A percentile compares a stretch with the other conserved stretches of the same genome.
These are phyloP conservation scores for Citrus glauca DNA, from an alignment of 345 rosid species.

Conservation along the genomic window DNA sequence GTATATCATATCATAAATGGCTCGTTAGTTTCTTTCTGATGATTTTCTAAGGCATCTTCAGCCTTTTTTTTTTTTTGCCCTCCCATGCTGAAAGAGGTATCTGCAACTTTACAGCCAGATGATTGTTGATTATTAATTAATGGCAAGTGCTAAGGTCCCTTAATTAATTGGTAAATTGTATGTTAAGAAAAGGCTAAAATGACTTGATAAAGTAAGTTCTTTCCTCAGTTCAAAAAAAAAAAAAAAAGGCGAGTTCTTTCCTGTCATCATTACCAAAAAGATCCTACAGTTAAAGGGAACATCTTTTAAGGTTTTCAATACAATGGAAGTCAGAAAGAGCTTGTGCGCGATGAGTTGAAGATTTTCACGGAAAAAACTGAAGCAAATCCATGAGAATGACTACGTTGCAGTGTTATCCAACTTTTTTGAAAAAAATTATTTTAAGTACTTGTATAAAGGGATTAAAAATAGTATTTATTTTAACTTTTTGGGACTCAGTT, in stretches of 20 bases:
- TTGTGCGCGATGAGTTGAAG: background rate
- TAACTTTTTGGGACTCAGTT: too few relatives aligned
- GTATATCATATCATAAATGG: background rate
- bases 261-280: slow-evolving; percentile 22
- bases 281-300: slow-evolving; percentile 2
- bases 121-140: background rate
- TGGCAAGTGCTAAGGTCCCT: too few relatives aligned
- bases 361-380: background rate
- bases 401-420: too few relatives aligned
- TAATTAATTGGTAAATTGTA: slow-evolving; percentile 9
- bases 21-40: background rate
- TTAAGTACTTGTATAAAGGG: too few relatives aligned
- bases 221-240: background rate
- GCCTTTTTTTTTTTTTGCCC: background rate
- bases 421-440: too few relatives aligned
- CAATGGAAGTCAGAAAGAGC: background rate
- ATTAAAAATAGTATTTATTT: too few relatives aligned
- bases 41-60: background rate
- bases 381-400: background rate
- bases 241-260: background rate
- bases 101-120: background rate
- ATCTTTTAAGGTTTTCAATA: background rate
- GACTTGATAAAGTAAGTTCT: slow-evolving; percentile 3
- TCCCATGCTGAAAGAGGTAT: background rate
- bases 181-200: slow-evolving; percentile 19